Evolutionary conservation across 345 rosid genomes (phyloP), one percentile per base, ranked within the genome.

Genomic region (Eucalyptus paniculata): DNA sequence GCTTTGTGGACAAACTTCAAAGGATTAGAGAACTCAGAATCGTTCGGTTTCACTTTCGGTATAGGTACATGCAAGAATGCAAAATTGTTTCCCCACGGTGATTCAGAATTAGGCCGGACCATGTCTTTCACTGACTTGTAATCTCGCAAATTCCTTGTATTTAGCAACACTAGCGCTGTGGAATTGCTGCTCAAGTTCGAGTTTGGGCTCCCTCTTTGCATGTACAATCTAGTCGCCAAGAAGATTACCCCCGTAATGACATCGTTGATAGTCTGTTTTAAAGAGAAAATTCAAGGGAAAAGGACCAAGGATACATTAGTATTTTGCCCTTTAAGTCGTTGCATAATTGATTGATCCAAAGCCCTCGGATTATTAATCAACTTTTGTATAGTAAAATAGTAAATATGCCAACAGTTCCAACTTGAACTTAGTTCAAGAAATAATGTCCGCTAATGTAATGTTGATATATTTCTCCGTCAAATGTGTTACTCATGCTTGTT

Each of bases 51-150:
- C 47, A 93, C 56, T 50, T 92, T 86, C 6, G 95, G 94, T 32
- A 94, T 14, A 5, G 93, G 47, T 58, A 92, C 91, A 40, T 90
- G 93, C 85, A 94, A 67, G 90, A 92, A 93, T 12, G 90, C 92
- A 80, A 93, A 93, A 13, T 86, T 90, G 88, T 94, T 94, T 5
- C 95, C 95, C 95, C 95, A 94, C 3, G 91, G 90, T 3, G 94
- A 90, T 23, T 91, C 34, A 11, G 89, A 44, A 56, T 69, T 88
- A 53, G 94, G 92, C 72, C 87, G 88, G 14, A 91, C 91, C 94
- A 94, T 94, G 72, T 94, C 96, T 89, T 87, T 37, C 44, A 94
- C 91, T 17, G 94, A 92, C 56, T 89, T 93, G 92, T 94, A 94
- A 2, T 93, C 94, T 40, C 87, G 49, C 53, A 93, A 87, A 49